phyloP scores from a whole-genome alignment of 1,139 yeast species.

The Sporopachydermia cereana region DNA sequence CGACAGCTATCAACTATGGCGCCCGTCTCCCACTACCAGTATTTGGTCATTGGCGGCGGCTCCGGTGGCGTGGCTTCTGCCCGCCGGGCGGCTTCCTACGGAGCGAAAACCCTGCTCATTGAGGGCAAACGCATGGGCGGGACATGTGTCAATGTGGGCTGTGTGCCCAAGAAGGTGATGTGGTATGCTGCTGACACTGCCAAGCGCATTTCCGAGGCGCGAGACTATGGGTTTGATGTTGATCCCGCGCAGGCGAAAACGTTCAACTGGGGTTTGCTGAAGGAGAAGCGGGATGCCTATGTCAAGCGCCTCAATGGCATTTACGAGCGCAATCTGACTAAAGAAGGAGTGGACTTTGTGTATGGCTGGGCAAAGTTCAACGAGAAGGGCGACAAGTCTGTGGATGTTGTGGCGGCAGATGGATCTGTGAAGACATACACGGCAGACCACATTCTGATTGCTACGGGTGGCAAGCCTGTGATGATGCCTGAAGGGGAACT shows the following conservation, averaged over 20 bases:
- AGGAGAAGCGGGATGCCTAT: slow-evolving; percentile 86
- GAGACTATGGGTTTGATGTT: slow-evolving; percentile 66
- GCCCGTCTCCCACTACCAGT: slow-evolving; percentile 61
- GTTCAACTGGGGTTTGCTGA: slow-evolving; percentile 74
- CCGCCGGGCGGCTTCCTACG: slow-evolving; percentile 89
- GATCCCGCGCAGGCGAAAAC: slow-evolving; percentile 42
- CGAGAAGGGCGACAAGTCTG: slow-evolving; percentile 35
- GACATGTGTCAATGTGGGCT: slow-evolving; percentile 97
- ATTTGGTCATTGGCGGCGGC: slow-evolving; percentile 97
- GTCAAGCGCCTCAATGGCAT: slow-evolving; percentile 80
- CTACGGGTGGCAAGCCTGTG: slow-evolving; percentile 82
- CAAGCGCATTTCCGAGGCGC: slow-evolving; percentile 56
- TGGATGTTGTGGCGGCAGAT: slow-evolving; percentile 34
- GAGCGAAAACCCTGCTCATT: slow-evolving; percentile 74
- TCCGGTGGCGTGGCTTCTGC: slow-evolving; percentile 98
- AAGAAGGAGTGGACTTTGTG: slow-evolving; percentile 79
- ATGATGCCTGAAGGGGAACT: slow-evolving; percentile 34
- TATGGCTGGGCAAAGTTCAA: slow-evolving; percentile 81
- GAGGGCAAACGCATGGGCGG: slow-evolving; percentile 87
- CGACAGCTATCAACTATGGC: slow-evolving; percentile 33
- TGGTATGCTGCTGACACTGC: slow-evolving; percentile 95
- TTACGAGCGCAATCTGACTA: slow-evolving; percentile 73
- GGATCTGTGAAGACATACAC: slow-evolving; percentile 47
- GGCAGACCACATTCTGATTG: slow-evolving; percentile 76
- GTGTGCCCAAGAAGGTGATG: slow-evolving; percentile 98